phyloP scores from a whole-genome alignment of 805 yeast genomes.

The Ogataea henricii region DNA sequence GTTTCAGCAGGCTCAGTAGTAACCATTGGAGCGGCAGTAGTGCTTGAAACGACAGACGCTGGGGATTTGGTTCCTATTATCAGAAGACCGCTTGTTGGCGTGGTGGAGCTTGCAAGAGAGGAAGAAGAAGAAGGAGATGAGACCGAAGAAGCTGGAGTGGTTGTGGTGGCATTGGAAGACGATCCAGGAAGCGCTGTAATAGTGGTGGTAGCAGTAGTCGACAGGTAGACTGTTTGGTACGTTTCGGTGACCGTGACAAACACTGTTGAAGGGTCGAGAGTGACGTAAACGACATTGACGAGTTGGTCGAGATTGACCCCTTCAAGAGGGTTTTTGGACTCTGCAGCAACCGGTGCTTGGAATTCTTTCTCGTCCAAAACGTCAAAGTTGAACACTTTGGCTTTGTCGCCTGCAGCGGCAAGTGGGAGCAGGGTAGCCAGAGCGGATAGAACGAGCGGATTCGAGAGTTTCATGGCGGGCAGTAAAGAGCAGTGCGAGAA shows the following conservation, averaged over 20 bases:
- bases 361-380: slow-evolving; percentile 17
- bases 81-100: slow-evolving; percentile 4
- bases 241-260: slow-evolving; percentile 30
- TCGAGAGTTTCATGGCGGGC: slow-evolving; percentile 12
- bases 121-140: not conserved
- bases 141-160: not conserved
- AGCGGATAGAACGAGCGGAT: slow-evolving; percentile 8
- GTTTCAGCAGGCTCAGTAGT: not conserved
- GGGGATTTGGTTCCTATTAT: slow-evolving; percentile 2
- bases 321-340: slow-evolving; percentile 13
- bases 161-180: not conserved
- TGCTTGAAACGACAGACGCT: not conserved
- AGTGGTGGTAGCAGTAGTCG: slow-evolving; percentile 17
- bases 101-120: not conserved
- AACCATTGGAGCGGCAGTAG: not conserved
- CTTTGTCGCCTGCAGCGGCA: slow-evolving; percentile 17
- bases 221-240: slow-evolving; percentile 13
- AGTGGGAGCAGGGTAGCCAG: slow-evolving; percentile 5
- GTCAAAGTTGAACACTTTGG: slow-evolving; percentile 24
- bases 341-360: slow-evolving; percentile 8
- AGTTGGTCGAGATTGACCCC: slow-evolving; percentile 23
- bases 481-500: not conserved
- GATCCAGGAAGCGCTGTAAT: slow-evolving; percentile 17
- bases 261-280: slow-evolving; percentile 28
- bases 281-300: slow-evolving; percentile 29